Evolutionary conservation across 2,329 filamentous ascomycete genomes (phyloP).

Genomic region (Magnaporthiopsis rhizophila): DNA sequence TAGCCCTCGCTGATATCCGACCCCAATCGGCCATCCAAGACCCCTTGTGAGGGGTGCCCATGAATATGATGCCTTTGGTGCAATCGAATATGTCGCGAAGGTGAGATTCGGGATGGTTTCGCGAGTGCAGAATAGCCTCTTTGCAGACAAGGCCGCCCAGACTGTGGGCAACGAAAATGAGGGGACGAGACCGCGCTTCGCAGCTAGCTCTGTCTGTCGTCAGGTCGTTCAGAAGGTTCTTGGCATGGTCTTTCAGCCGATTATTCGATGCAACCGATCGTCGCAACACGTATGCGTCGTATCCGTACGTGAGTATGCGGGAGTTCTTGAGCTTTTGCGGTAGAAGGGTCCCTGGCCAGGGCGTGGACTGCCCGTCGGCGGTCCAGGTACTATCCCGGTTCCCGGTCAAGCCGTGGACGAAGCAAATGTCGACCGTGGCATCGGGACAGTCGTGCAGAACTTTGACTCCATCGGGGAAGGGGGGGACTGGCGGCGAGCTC

Average conservation of each 20-base stretch:
- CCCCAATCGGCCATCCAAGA: conserved; percentile 26
- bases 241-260: conserved; percentile 21
- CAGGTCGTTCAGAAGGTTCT: conserved; percentile 22
- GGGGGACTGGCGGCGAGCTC: neutral
- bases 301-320: conserved; percentile 32
- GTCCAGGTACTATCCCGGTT: conserved; percentile 31
- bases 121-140: conserved; percentile 24
- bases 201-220: conserved; percentile 14
- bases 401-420: conserved; percentile 33
- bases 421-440: conserved; percentile 23
- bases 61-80: conserved; percentile 24
- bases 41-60: conserved; percentile 30
- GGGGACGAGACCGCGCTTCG: conserved; percentile 17
- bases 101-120: conserved; percentile 21
- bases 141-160: conserved; percentile 32
- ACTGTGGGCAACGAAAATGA: conserved; percentile 31
- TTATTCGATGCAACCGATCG: conserved; percentile 16
- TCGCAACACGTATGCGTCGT: conserved; percentile 24
- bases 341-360: conserved; percentile 28
- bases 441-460: conserved; percentile 12
- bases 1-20: conserved; percentile 17
- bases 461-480: conserved; percentile 10
- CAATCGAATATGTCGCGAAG: conserved; percentile 20
- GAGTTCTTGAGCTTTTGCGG: conserved; percentile 20
- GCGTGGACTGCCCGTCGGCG: conserved; percentile 16